phyloP scores from a whole-genome alignment of 345 rosid species.

The Iberis pinnata region DNA sequence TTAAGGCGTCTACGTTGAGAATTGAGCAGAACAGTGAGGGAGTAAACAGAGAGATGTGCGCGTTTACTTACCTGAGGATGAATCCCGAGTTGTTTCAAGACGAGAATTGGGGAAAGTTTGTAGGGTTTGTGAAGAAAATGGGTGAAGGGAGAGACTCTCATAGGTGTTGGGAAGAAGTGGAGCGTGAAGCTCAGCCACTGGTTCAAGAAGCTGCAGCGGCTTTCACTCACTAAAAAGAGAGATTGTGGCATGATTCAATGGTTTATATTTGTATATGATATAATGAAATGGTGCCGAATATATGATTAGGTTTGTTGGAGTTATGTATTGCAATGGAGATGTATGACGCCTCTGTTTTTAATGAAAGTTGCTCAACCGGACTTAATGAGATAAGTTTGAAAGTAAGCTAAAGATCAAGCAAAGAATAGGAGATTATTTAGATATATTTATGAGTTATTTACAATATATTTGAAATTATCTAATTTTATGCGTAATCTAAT shows the following conservation, averaged over 20 bases:
- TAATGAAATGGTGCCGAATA: too few relatives aligned
- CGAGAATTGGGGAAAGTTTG: conserved; percentile 82
- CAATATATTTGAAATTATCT: too few relatives aligned
- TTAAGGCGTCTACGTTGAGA: conserved; percentile 54
- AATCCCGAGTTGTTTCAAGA: conserved; percentile 64
- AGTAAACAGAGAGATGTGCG: conserved; percentile 62
- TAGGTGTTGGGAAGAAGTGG: conserved; percentile 73
- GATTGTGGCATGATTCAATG: background rate
- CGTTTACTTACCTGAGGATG: conserved; percentile 94
- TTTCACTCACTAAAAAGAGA: conserved; percentile 45
- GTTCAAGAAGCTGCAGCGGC: conserved; percentile 76
- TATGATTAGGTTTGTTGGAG: too few relatives aligned
- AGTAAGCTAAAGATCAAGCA: too few relatives aligned
- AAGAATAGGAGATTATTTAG: too few relatives aligned
- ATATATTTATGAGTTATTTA: too few relatives aligned
- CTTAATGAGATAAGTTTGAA: too few relatives aligned
- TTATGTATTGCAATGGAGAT: too few relatives aligned
- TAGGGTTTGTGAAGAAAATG: conserved; percentile 88
- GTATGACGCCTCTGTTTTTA: too few relatives aligned
- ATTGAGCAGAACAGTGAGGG: conserved; percentile 35
- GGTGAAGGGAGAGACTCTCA: conserved; percentile 53
- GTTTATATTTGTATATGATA: too few relatives aligned
- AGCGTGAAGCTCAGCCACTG: conserved; percentile 80
- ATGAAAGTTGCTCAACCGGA: too few relatives aligned
- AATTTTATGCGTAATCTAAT: too few relatives aligned